Percentiles rank a stretch among this genome's conserved stretches.
These are phyloP conservation scores for Rhizopogon sp. DNA, from an alignment of 768 basidiomycete genomes.

Conservation along the genomic window DNA sequence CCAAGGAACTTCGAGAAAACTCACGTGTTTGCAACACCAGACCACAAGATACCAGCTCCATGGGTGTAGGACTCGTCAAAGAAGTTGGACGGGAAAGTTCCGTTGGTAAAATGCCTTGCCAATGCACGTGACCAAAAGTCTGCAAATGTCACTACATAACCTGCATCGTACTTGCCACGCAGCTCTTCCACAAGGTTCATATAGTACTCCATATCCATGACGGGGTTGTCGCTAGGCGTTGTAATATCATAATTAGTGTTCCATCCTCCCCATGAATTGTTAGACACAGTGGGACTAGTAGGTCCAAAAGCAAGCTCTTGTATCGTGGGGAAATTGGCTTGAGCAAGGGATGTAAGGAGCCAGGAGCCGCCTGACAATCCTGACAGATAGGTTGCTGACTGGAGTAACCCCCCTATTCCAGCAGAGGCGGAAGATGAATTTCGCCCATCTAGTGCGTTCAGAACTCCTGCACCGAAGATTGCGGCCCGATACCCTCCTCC, in stretches of 20 bases:
- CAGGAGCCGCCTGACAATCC: conserved; percentile 45
- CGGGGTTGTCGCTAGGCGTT: conserved; percentile 14
- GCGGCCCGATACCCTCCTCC: conserved; percentile 58
- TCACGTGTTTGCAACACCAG: conserved; percentile 27
- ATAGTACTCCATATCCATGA: conserved; percentile 13
- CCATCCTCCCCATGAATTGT: conserved; percentile 30
- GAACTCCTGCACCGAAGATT: conserved; percentile 46
- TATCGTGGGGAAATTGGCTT: conserved; percentile 36
- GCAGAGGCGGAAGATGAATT: conserved; percentile 36
- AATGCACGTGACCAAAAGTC: conserved; percentile 24
- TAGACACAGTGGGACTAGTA: conserved; percentile 7
- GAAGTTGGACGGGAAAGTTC: conserved; percentile 28
- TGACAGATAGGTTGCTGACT: conserved; percentile 46
- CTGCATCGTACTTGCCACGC: conserved; percentile 24
- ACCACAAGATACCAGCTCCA: conserved; percentile 31
- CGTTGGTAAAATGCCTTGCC: conserved; percentile 34
- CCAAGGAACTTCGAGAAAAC: conserved; percentile 3
- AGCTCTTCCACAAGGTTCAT: conserved; percentile 19
- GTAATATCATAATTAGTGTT: conserved; percentile 17
- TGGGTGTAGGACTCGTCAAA: conserved; percentile 24
- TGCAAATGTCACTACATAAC: conserved; percentile 25
- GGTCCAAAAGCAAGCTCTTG: conserved; percentile 34
- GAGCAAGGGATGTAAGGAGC: conserved; percentile 34
- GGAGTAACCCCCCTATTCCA: conserved; percentile 48
- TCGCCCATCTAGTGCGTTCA: conserved; percentile 45